These are phyloP conservation scores for Chenopodium quinoa DNA, from an alignment of 148 eudicot genomes.

Conservation along the genomic window DNA sequence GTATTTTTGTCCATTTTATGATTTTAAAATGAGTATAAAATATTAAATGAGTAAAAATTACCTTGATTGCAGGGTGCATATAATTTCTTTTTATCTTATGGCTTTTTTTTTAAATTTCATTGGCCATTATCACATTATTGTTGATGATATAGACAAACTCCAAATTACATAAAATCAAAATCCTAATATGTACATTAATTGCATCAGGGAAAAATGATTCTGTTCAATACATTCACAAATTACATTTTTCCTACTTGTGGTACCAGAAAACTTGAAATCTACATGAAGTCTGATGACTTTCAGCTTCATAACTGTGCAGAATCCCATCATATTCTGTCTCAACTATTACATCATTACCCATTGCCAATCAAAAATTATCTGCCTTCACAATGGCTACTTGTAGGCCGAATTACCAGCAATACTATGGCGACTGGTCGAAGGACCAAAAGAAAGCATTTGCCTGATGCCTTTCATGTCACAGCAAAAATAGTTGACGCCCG, in stretches of 20 bases:
- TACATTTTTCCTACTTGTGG: neutral
- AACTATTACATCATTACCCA: conserved; percentile 17
- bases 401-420: conserved; percentile 12
- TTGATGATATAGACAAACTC: neutral
- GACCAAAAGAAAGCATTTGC: neutral
- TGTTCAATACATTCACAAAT: conserved; percentile 12
- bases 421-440: neutral
- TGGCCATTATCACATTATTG: neutral
- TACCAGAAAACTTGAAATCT: neutral
- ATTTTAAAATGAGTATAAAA: too few relatives aligned
- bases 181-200: conserved; percentile 6
- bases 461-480: neutral
- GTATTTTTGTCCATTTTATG: too few relatives aligned
- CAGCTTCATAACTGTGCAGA: neutral
- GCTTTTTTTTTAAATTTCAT: neutral
- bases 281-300: neutral
- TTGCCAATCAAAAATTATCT: conserved; percentile 28
- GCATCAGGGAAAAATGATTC: neutral
- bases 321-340: conserved; percentile 20
- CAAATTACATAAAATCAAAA: neutral
- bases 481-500: conserved; percentile 4
- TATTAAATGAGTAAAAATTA: too few relatives aligned
- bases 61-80: too few relatives aligned
- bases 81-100: too few relatives aligned
- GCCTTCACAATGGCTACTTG: conserved; percentile 32